Evolutionary conservation across 495 filamentous ascomycete genomes (phyloP).

Genomic region (Aspergillus sparsus): DNA sequence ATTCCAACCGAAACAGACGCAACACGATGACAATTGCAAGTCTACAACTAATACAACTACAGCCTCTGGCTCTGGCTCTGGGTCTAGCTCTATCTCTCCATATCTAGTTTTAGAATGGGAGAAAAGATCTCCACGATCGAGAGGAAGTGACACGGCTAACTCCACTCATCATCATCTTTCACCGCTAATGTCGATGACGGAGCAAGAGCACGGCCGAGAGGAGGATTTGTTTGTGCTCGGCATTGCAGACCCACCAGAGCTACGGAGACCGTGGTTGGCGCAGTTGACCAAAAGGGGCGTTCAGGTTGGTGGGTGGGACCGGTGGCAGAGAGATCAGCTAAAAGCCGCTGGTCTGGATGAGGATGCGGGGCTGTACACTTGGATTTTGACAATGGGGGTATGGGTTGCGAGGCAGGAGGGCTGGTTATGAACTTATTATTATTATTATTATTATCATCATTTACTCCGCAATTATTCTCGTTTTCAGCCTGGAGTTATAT

Average conservation of each 20-base stretch:
- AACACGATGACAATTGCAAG: background rate
- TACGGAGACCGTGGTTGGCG: constrained; percentile 23
- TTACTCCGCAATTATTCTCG: constrained; percentile 11
- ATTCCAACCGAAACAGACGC: constrained; percentile 4
- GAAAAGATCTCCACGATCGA: constrained; percentile 8
- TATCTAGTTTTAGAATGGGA: constrained; percentile 22
- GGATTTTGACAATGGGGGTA: constrained; percentile 37
- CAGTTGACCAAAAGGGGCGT: constrained; percentile 22
- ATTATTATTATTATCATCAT: no score
- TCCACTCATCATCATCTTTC: background rate
- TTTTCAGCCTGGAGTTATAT: constrained; percentile 5
- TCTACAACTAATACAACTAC: no score
- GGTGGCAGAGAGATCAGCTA: constrained; percentile 13
- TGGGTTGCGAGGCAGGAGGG: constrained; percentile 39
- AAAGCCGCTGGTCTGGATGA: constrained; percentile 16
- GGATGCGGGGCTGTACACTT: constrained; percentile 36
- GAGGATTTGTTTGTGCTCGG: constrained; percentile 21
- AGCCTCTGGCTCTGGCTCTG: background rate
- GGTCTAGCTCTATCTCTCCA: background rate
- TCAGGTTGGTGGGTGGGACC: constrained; percentile 25
- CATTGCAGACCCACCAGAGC: constrained; percentile 11
- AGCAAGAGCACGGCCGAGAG: constrained; percentile 1
- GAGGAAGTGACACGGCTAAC: no score
- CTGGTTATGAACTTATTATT: constrained; percentile 23
- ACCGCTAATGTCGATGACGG: background rate